Percentiles rank a stretch among this genome's conserved stretches.
Evolutionary conservation across 2,329 filamentous ascomycete genomes (phyloP).

Genomic region (Teratosphaeria nubilosa): DNA sequence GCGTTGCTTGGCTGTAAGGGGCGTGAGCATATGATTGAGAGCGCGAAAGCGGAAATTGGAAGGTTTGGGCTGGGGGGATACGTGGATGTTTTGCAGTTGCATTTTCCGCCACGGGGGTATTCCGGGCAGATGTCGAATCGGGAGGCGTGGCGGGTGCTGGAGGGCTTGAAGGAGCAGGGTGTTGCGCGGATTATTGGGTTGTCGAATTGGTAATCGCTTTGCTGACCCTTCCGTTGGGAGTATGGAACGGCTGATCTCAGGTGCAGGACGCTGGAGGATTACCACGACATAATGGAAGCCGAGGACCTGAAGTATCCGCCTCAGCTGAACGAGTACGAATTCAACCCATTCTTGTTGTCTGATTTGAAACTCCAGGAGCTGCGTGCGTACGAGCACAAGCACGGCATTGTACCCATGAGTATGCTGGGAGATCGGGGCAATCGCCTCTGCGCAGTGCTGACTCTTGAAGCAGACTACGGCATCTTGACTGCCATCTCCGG

Average conservation of each 20-base stretch:
- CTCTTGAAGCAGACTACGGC: neutral
- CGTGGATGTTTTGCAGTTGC: neutral
- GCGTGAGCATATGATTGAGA: neutral
- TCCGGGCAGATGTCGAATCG: neutral
- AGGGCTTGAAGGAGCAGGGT: neutral
- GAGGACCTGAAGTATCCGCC: neutral
- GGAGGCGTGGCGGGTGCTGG: neutral
- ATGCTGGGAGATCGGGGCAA: neutral
- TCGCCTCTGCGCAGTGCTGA: neutral
- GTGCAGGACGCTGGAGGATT: neutral
- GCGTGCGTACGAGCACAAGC: neutral
- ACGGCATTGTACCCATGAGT: neutral
- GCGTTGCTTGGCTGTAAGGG: neutral
- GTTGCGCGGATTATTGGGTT: neutral
- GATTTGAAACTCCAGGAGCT: neutral
- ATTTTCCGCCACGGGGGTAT: neutral
- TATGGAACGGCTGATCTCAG: neutral
- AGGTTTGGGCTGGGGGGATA: neutral
- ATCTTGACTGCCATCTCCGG: neutral
- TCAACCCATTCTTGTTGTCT: neutral
- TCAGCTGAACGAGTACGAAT: neutral
- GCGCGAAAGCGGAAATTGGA: neutral
- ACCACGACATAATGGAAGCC: neutral
- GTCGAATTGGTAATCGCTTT: neutral
- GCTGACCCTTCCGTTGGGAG: neutral